phyloP scores from a whole-genome alignment of 805 yeast genomes.

The Pichia paraexigua region DNA sequence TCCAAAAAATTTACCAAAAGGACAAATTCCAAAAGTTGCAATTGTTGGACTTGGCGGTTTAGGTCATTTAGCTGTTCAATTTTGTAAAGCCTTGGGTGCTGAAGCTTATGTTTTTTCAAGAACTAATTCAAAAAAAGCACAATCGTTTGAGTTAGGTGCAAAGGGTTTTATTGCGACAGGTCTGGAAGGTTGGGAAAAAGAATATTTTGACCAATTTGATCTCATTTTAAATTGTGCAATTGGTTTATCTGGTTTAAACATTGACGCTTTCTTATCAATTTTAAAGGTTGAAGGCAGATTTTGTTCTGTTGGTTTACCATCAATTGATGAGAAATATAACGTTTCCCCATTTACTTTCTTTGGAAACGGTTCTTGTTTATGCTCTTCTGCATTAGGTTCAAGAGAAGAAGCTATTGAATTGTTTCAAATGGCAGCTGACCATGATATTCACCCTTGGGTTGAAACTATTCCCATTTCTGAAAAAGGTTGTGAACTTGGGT shows the following conservation, averaged over 20 bases:
- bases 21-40: conserved; percentile 31
- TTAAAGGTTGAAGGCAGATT: conserved; percentile 33
- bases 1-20: conserved; percentile 22
- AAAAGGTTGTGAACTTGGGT: conserved; percentile 33
- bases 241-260: conserved; percentile 29
- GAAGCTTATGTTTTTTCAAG: conserved; percentile 38
- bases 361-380: conserved; percentile 35
- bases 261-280: conserved; percentile 29
- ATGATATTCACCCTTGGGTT: conserved; percentile 41
- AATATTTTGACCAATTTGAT: conserved; percentile 30
- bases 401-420: conserved; percentile 38
- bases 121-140: conserved; percentile 32
- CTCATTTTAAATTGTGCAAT: conserved; percentile 37
- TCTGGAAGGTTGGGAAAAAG: conserved; percentile 34
- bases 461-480: conserved; percentile 42
- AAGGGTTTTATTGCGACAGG: conserved; percentile 39
- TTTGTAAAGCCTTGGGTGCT: conserved; percentile 40
- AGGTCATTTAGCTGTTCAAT: conserved; percentile 40
- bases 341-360: conserved; percentile 48
- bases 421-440: conserved; percentile 38
- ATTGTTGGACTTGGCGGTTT: conserved; percentile 41
- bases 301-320: conserved; percentile 43
- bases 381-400: conserved; percentile 41
- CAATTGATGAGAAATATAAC: conserved; percentile 30
- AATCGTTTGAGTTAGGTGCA: conserved; percentile 36